Percentiles rank a stretch among this genome's conserved stretches.
These are phyloP conservation scores for Suillus americanus DNA, from an alignment of 768 basidiomycete genomes.

Conservation along the genomic window DNA sequence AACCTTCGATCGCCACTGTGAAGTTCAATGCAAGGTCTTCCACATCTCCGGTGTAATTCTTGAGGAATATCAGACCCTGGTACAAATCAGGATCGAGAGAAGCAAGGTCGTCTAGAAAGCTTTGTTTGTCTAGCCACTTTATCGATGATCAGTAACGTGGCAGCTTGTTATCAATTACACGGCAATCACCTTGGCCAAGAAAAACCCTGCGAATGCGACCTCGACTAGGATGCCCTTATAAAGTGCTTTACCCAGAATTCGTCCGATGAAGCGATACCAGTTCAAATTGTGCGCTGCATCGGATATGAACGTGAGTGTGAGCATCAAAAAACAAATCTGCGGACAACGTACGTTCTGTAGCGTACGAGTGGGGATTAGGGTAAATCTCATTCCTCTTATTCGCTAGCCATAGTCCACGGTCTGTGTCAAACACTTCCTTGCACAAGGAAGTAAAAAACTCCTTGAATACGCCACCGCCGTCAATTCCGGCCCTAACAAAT, in stretches of 20 bases:
- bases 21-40: conserved; percentile 92
- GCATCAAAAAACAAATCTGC: background rate
- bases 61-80: conserved; percentile 87
- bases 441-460: conserved; percentile 93
- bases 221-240: conserved; percentile 96
- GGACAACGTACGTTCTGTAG: conserved; percentile 73
- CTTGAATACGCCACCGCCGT: conserved; percentile 97
- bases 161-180: background rate
- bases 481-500: conserved; percentile 74
- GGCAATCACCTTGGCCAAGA: conserved; percentile 72
- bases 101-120: conserved; percentile 88
- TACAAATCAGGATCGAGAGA: conserved; percentile 93
- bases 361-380: conserved; percentile 91
- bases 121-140: conserved; percentile 90
- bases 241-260: conserved; percentile 93
- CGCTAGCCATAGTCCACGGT: conserved; percentile 91
- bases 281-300: conserved; percentile 72
- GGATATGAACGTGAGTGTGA: background rate
- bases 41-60: conserved; percentile 83
- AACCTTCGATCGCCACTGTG: conserved; percentile 83
- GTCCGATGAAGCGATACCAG: conserved; percentile 93
- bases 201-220: conserved; percentile 94
- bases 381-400: conserved; percentile 93
- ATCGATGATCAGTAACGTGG: background rate
- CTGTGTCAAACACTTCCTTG: conserved; percentile 93